Base-by-base conservation (phyloP, 2,329 filamentous ascomycete species). In the Claviceps sp. region DNA sequence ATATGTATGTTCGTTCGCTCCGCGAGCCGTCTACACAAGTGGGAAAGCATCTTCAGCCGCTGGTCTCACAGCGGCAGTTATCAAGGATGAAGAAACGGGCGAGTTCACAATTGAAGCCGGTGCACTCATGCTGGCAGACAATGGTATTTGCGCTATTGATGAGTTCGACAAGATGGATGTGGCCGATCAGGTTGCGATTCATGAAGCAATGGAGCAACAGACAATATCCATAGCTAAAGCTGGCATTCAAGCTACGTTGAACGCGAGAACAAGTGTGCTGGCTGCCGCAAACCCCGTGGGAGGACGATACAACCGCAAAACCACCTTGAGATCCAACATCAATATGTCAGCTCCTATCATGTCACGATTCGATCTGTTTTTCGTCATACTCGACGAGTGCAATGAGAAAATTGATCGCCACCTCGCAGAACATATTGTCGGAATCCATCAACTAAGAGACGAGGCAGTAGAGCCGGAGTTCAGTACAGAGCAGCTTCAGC, bases 131-230 rank as follows among this genome's bases (percentile, higher is more conserved):
- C 75, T 98, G 55, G 93, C 93, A 22, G 85, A 97, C 63, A 96
- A 95, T 59, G 93, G 93, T 51, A 94, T 97, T 61, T 98, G 93
- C 68, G 90, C 89, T 54, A 98, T 98, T 65, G 93, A 98, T 65
- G 93, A 98, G 66, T 98, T 98, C 61, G 93, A 98, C 79, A 98
- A 98, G 74, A 98, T 98, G 93, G 93, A 98, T 62, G 87, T 98
- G 56, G 82, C 74, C 50, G 93, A 98, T 66, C 93, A 98, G 71
- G 93, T 98, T 52, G 93, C 93, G 58, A 98, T 98, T 63, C 93
- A 98, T 78, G 93, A 98, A 81, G 93, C 93, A 54, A 98, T 98
- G 93, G 93, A 98, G 79, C 93, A 98, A 73, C 93, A 98, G 70
- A 98, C 93, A 5, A 98, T 98, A 58, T 96, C 89, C 8, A 98